Evolutionary conservation across 2,329 filamentous ascomycete species (phyloP).

Genomic region (Pseudogymnoascus verrucosus): DNA sequence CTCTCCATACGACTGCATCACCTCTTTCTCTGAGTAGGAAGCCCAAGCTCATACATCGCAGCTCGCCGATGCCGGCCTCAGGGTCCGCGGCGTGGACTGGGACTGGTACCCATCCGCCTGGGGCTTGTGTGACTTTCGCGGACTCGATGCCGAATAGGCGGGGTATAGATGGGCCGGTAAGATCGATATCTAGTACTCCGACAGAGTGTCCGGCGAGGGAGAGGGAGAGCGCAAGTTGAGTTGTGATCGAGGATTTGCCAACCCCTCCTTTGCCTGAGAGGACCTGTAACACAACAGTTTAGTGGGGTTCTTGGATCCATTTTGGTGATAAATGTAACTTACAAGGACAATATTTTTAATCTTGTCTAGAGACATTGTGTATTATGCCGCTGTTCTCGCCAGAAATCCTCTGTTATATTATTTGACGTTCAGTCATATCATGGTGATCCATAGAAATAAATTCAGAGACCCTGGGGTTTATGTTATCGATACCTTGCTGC

Average conservation of each 20-base stretch:
- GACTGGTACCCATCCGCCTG: slow-evolving; percentile 87
- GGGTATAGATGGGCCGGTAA: slow-evolving; percentile 93
- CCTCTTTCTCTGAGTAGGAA: slow-evolving; percentile 77
- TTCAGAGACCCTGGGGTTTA: slow-evolving; percentile 5
- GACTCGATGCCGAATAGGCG: slow-evolving; percentile 86
- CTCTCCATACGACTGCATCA: slow-evolving; percentile 94
- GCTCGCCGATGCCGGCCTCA: slow-evolving; percentile 47
- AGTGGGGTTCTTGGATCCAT: not conserved
- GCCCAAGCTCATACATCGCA: slow-evolving; percentile 85
- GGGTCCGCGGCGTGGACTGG: slow-evolving; percentile 61
- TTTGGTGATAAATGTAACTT: slow-evolving; percentile 22
- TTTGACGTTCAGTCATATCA: not conserved
- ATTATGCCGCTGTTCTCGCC: not conserved
- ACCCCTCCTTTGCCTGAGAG: slow-evolving; percentile 97
- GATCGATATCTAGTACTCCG: slow-evolving; percentile 90
- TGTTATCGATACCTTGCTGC: slow-evolving; percentile 6
- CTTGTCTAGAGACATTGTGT: slow-evolving; percentile 56
- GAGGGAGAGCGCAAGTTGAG: slow-evolving; percentile 85
- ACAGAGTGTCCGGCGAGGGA: slow-evolving; percentile 80
- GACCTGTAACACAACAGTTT: slow-evolving; percentile 36
- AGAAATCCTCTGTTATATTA: not conserved
- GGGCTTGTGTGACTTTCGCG: slow-evolving; percentile 83
- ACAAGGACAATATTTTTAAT: slow-evolving; percentile 74
- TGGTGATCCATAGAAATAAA: not conserved
- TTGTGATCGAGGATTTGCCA: slow-evolving; percentile 95